Base-by-base conservation (phyloP, 495 filamentous ascomycete genomes). In the Tuber umbilicatum region DNA sequence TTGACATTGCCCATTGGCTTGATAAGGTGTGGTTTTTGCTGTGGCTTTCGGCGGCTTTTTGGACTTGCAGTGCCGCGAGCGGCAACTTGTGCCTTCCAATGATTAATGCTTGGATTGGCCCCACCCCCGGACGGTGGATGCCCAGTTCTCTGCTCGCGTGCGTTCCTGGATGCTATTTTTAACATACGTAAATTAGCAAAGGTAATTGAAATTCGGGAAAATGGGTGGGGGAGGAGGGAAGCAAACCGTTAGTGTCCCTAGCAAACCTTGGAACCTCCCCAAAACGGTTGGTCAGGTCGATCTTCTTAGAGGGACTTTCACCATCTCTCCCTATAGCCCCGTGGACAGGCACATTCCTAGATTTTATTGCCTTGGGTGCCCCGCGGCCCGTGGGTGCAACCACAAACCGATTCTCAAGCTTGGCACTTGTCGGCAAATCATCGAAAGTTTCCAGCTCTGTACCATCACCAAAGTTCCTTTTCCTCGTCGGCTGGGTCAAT, bases 361-460 rank as follows among this genome's bases (percentile, higher is more conserved):
- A 92, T 81, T 81, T 87, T 89, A 81, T 85, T 89, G 88, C 87
- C 76, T 89, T 89, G 55, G 90, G 92, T 43, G 89, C 89, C 35
- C 91, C 91, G 79, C 89, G 88, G 68, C 86, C 89, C 69, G 90
- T 84, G 9, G 95, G 94, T 78, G 91, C 89, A 82, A 94, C 94
- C 71, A 93, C 85, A 78, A 89, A 99, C 81, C 88, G 91, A 72
- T 89, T 91, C 82, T 99, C 95, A 27, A 89, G 88, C 64, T 91
- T 88, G 5, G 87, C 90, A 40, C 93, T 97, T 1, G 93, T 98
- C 19, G 96, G 96, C 70, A 99, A 85, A 84, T 99, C 95, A 79
- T 98, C 95, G 82, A 99, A 98, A 19, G 87, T 88, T 74, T 97
- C 94, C 41, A 99, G 85, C 83, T 99, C 95, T 55, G 88, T 92